These are phyloP conservation scores for Lolium multiflorum DNA, from an alignment of 176 grass and related monocot genomes.

Conservation along the genomic window DNA sequence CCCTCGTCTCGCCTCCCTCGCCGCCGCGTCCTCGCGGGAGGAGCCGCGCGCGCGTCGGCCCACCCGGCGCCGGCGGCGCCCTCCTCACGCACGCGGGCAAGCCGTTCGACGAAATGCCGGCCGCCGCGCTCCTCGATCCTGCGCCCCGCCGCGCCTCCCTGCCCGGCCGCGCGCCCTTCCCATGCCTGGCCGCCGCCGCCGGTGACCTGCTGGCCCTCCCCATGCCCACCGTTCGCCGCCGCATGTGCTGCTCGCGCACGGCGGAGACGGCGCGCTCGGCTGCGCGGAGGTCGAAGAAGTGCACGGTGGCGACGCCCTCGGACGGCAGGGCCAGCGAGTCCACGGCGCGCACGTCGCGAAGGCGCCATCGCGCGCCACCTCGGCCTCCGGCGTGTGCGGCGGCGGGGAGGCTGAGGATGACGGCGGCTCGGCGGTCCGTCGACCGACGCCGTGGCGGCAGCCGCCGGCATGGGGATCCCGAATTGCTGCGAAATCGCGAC, in stretches of 20 bases:
- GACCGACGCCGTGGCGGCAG: constrained; percentile 39
- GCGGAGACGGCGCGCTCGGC: constrained; percentile 71
- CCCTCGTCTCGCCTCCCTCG: too few species aligned
- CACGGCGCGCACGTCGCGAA: constrained; percentile 72
- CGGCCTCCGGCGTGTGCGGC: constrained; percentile 58
- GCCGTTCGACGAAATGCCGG: too few species aligned
- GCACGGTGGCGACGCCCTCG: constrained; percentile 73
- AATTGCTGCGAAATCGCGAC: constrained; percentile 28
- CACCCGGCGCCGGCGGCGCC: too few species aligned
- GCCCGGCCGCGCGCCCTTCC: too few species aligned
- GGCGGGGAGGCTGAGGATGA: constrained; percentile 82
- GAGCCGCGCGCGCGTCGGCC: too few species aligned
- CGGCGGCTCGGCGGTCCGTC: constrained; percentile 64
- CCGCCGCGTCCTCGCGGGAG: too few species aligned
- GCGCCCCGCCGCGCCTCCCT: too few species aligned
- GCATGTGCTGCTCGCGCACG: constrained; percentile 75
- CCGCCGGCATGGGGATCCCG: constrained; percentile 36
- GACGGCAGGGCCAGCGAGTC: constrained; percentile 57
- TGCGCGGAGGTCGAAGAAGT: constrained; percentile 82
- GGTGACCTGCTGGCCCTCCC: too few species aligned
- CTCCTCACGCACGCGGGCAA: too few species aligned
- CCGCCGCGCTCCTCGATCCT: too few species aligned
- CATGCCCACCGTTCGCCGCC: too few species aligned
- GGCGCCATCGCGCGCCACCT: constrained; percentile 66
- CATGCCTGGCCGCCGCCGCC: too few species aligned